phyloP scores from a whole-genome alignment of 192 early-diverging fungal genomes.

The Podila verticillata region DNA sequence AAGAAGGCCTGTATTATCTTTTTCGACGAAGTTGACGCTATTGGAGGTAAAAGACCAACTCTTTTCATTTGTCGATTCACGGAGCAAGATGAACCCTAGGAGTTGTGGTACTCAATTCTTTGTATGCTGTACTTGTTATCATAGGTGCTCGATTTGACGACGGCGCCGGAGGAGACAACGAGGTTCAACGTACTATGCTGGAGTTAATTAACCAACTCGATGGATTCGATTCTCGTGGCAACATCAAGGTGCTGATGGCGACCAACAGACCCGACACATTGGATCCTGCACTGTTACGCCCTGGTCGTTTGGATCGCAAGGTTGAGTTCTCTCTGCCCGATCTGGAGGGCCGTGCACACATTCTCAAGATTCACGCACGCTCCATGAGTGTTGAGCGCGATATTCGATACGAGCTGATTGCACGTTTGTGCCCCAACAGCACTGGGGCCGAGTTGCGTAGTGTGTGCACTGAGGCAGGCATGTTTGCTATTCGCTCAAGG shows the following conservation, averaged over 20 bases:
- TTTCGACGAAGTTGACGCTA: slow-evolving; percentile 99
- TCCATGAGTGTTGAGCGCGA: slow-evolving; percentile 99
- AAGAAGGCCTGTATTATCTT: slow-evolving; percentile 99
- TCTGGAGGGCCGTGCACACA: slow-evolving; percentile 95
- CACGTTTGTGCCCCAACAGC: slow-evolving; percentile 97
- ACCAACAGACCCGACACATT: slow-evolving; percentile 97
- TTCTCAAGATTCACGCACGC: slow-evolving; percentile 98
- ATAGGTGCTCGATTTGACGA: slow-evolving; percentile 93
- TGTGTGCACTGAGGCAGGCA: slow-evolving; percentile 99
- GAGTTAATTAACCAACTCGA: slow-evolving; percentile 99
- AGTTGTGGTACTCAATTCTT: slow-evolving; percentile 23
- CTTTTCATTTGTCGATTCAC: not conserved
- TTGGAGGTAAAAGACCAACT: slow-evolving; percentile 68
- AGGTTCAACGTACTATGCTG: slow-evolving; percentile 99
- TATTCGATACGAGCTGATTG: slow-evolving; percentile 98
- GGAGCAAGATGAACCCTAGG: no score
- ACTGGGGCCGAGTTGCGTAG: slow-evolving; percentile 98
- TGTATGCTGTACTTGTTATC: not conserved
- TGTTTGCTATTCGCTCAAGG: slow-evolving; percentile 98
- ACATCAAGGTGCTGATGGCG: slow-evolving; percentile 99
- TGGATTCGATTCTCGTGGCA: slow-evolving; percentile 99
- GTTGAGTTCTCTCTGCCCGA: slow-evolving; percentile 98
- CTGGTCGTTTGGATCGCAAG: slow-evolving; percentile 98
- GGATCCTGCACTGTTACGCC: slow-evolving; percentile 96
- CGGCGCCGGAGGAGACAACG: slow-evolving; percentile 99